Conservation (phyloP, 371 early-diverging fungal genomes). For the Lichtheimia corymbifera region DNA sequence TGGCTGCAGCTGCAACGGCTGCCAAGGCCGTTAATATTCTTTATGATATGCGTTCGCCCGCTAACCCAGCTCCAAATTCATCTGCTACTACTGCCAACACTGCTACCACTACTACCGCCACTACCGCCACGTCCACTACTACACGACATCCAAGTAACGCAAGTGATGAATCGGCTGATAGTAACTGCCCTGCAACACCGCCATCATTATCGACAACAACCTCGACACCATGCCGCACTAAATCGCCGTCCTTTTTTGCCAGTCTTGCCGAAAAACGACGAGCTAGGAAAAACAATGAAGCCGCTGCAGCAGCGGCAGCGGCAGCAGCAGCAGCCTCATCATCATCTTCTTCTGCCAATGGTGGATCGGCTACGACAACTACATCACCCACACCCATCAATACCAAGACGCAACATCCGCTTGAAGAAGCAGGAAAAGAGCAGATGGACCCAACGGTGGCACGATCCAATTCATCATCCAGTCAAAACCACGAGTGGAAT, state of each 20-base stretch:
- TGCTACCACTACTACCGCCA: background rate
- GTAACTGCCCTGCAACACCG: slow-evolving; percentile 1
- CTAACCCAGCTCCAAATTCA: background rate
- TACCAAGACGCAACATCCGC: too few relatives aligned
- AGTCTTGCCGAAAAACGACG: background rate
- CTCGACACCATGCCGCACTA: too few relatives aligned
- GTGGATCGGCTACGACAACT: too few relatives aligned
- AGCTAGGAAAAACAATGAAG: background rate
- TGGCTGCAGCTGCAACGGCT: slow-evolving; percentile 28
- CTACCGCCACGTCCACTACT: background rate
- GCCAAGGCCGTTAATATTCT: slow-evolving; percentile 9
- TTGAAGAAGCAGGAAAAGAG: too few relatives aligned
- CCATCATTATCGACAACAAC: background rate
- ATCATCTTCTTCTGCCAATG: too few relatives aligned
- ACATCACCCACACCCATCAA: too few relatives aligned
- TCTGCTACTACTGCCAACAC: background rate
- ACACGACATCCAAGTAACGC: slow-evolving; percentile 15
- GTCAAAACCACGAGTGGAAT: too few relatives aligned
- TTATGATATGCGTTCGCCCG: background rate
- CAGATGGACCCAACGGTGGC: too few relatives aligned
- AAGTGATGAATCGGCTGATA: slow-evolving; percentile 10
- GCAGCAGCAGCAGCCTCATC: too few relatives aligned
- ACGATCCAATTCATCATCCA: too few relatives aligned
- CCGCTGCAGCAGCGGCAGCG: too few relatives aligned
- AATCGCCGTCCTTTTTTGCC: slow-evolving; percentile 6